Evolutionary conservation across 2,329 filamentous ascomycete genomes (phyloP), one percentile per base, ranked within the genome.

Genomic region (Xylariaceae sp.): DNA sequence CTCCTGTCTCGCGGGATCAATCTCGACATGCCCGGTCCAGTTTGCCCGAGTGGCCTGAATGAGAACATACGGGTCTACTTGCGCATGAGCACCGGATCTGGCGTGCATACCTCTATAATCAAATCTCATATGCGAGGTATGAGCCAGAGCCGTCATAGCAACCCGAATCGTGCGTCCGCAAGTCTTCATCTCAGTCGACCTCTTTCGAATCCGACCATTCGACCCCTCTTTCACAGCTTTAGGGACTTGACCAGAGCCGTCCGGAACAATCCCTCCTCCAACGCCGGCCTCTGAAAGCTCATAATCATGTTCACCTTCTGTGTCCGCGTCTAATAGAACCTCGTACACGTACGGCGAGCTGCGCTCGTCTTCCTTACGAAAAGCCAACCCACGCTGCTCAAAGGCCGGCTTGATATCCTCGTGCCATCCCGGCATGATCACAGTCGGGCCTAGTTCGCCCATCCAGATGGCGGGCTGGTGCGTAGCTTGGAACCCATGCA

Each of bases 391-490:
- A 3, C 77, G 69, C 49, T 77, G 71, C 48, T 74, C 67, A 60
- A 80, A 80, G 6, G 74, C 62, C 0, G 68, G 65, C 39, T 66
- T 64, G 1, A 70, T 60, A 8, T 70, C 65, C 10, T 52, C 42
- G 8, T 73, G 71, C 48, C 76, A 67, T 0, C 77, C 76, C 0
- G 77, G 74, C 45, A 68, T 71, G 2, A 80, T 51, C 2, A 79
- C 74, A 1, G 77, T 71, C 64, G 79, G 77, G 5, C 78, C 78
- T 9, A 74, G 71, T 64, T 80, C 78, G 2, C 77, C 78, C 76
- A 80, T 80, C 78, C 78, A 80, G n/a, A 80, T 80, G 0, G 78
- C 78, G 0, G 78, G 78, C 62, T 80, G 78, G 57, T 80, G 78
- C 0, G 78, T 80, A 7, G 77, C 78, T 64, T 80, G 77, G 57